Evolutionary conservation across 1,284 basidiomycete genomes (phyloP).

Genomic region (Rhizoctonia solani): DNA sequence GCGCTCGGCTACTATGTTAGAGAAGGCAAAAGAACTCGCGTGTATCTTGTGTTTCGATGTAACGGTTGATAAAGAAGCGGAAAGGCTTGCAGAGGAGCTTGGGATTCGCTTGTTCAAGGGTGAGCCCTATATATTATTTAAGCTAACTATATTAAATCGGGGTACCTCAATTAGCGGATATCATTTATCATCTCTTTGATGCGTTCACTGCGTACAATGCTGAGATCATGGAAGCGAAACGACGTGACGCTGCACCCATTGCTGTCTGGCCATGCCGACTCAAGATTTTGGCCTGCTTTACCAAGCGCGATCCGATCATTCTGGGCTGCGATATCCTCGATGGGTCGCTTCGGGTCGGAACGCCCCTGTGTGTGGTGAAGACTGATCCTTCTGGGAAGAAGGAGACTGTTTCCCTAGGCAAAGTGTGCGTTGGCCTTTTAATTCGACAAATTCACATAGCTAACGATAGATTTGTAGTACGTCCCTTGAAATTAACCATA

Average conservation of each 20-base stretch:
- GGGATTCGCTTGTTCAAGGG: slow-evolving; percentile 59
- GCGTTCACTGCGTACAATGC: slow-evolving; percentile 96
- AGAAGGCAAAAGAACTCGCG: slow-evolving; percentile 94
- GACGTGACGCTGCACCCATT: slow-evolving; percentile 88
- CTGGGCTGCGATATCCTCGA: slow-evolving; percentile 97
- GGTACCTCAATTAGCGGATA: slow-evolving; percentile 67
- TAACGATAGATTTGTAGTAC: slow-evolving; percentile 58
- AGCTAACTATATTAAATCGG: slow-evolving; percentile 24
- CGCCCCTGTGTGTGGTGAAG: slow-evolving; percentile 94
- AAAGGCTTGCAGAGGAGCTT: slow-evolving; percentile 75
- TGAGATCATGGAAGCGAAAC: slow-evolving; percentile 91
- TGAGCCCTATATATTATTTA: slow-evolving; percentile 39
- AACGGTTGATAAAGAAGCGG: slow-evolving; percentile 49
- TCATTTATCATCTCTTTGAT: slow-evolving; percentile 99
- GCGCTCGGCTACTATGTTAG: slow-evolving; percentile 92
- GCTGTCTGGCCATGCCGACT: slow-evolving; percentile 98
- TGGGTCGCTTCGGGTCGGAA: slow-evolving; percentile 90
- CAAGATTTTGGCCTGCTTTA: slow-evolving; percentile 90
- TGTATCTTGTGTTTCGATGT: slow-evolving; percentile 98
- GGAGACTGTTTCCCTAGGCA: slow-evolving; percentile 90
- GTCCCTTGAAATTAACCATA: slow-evolving; percentile 94
- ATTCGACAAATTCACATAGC: not conserved
- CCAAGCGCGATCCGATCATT: slow-evolving; percentile 97
- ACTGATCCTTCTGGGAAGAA: slow-evolving; percentile 88
- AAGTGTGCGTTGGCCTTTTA: slow-evolving; percentile 69